Conservation (phyloP, 2,329 filamentous ascomycete genomes). For the Beauveria sp. region DNA sequence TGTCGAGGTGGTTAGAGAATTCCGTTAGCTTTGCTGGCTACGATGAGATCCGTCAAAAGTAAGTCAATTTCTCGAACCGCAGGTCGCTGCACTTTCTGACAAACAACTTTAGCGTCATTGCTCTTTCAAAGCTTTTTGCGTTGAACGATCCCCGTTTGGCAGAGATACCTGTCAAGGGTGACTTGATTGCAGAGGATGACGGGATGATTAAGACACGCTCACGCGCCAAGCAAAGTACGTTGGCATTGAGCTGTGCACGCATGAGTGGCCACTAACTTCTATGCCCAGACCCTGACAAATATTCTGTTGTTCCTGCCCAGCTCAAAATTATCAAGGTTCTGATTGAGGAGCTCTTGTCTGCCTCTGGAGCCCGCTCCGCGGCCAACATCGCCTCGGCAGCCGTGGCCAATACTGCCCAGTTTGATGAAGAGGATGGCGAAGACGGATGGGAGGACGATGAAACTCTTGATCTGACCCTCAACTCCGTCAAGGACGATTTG, state of each 20-base stretch:
- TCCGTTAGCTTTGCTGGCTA: conserved; percentile 97
- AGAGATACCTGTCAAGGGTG: conserved; percentile 81
- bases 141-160: conserved; percentile 74
- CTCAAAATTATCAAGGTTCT: conserved; percentile 96
- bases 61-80: conserved; percentile 26
- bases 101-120: conserved; percentile 60
- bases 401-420: conserved; percentile 50
- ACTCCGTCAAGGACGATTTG: conserved; percentile 62
- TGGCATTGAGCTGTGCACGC: conserved; percentile 11
- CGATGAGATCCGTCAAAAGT: conserved; percentile 95
- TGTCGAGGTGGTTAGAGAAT: conserved; percentile 95
- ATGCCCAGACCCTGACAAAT: conserved; percentile 69
- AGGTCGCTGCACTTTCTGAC: not conserved
- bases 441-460: conserved; percentile 85
- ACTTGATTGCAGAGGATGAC: conserved; percentile 75
- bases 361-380: conserved; percentile 57
- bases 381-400: conserved; percentile 57
- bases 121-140: conserved; percentile 82
- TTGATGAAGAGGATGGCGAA: conserved; percentile 64
- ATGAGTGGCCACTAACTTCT: conserved; percentile 16
- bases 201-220: conserved; percentile 86
- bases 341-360: conserved; percentile 81
- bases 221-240: conserved; percentile 70
- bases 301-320: conserved; percentile 76
- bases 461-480: conserved; percentile 66